Conservation (phyloP, 306 rosid genomes). For the Vigna angularis region DNA sequence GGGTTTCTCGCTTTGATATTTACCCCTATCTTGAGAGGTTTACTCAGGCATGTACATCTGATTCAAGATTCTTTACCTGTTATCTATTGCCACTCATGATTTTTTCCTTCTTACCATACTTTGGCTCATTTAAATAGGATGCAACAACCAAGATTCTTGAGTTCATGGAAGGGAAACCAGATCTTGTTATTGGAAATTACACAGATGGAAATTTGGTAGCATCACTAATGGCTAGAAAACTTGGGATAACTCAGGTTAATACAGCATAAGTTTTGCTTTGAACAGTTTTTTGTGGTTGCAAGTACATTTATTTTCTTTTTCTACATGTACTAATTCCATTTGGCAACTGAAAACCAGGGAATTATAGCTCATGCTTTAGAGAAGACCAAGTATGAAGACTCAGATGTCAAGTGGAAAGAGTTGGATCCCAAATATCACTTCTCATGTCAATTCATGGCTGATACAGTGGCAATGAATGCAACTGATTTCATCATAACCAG, state of each 20-base stretch:
- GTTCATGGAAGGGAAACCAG: slow-evolving; percentile 80
- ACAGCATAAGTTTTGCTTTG: slow-evolving; percentile 20
- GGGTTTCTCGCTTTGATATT: slow-evolving; percentile 95
- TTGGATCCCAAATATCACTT: slow-evolving; percentile 90
- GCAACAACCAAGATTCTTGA: slow-evolving; percentile 70
- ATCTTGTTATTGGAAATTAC: slow-evolving; percentile 88
- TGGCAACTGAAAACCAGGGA: slow-evolving; percentile 55
- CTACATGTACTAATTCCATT: slow-evolving; percentile 26
- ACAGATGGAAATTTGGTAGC: slow-evolving; percentile 95
- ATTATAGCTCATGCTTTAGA: slow-evolving; percentile 96
- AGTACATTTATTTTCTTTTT: slow-evolving; percentile 2
- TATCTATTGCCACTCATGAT: slow-evolving; percentile 13
- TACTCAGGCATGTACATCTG: slow-evolving; percentile 61
- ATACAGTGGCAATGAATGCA: slow-evolving; percentile 89
- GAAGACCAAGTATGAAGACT: slow-evolving; percentile 92
- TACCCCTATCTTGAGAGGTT: slow-evolving; percentile 90
- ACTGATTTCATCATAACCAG: slow-evolving; percentile 92
- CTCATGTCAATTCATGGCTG: slow-evolving; percentile 93
- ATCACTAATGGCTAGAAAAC: slow-evolving; percentile 83
- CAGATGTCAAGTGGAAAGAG: slow-evolving; percentile 92
- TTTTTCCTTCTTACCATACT: slow-evolving; percentile 19
- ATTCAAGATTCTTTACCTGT: not conserved
- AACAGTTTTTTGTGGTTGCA: slow-evolving; percentile 14
- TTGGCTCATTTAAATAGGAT: slow-evolving; percentile 55
- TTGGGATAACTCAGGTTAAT: slow-evolving; percentile 80